A percentile compares a stretch with the other conserved stretches of the same genome.
Evolutionary conservation across 108 stramenopile species (phyloP).

Genomic region (Stephanodiscus minutulus): DNA sequence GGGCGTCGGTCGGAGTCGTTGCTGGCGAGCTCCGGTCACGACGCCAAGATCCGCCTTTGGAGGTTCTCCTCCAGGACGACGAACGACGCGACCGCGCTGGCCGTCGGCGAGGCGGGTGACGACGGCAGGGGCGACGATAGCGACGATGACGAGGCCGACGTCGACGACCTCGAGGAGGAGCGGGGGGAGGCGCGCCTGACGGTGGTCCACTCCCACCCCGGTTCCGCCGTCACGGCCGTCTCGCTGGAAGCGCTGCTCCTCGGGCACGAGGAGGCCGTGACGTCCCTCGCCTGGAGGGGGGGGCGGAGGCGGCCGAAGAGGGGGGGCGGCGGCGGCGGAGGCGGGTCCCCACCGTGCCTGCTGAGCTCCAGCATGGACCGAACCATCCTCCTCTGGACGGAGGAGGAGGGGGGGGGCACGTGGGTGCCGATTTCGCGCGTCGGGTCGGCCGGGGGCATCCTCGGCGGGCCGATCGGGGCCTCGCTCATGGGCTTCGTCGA

Average conservation of each 20-base stretch:
- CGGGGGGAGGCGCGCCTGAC: conserved; percentile 75
- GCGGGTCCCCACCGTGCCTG: conserved; percentile 63
- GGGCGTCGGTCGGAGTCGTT: conserved; percentile 20
- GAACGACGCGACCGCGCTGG: too few relatives aligned
- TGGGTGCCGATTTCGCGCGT: conserved; percentile 85
- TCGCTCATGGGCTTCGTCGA: conserved; percentile 77
- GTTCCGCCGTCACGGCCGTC: conserved; percentile 43
- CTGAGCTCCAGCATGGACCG: conserved; percentile 87
- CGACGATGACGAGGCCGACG: conserved; percentile 51
- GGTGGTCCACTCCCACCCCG: conserved; percentile 29
- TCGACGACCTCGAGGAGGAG: conserved; percentile 63
- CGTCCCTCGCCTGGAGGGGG: conserved; percentile 71
- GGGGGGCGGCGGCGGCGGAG: conserved; percentile 33
- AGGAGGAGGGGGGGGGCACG: conserved; percentile 51
- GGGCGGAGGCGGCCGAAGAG: conserved; percentile 22
- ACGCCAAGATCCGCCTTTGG: conserved; percentile 86
- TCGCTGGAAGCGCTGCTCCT: conserved; percentile 82
- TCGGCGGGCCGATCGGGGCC: conserved; percentile 82
- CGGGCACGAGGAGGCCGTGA: conserved; percentile 87
- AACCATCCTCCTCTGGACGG: conserved; percentile 80
- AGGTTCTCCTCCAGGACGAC: conserved; percentile 41
- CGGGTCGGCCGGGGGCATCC: conserved; percentile 88
- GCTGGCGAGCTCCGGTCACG: conserved; percentile 83
- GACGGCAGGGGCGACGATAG: conserved; percentile 45
- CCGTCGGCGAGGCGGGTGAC: conserved; percentile 4